These are phyloP conservation scores for Leishmania mexicana DNA, from an alignment of 208 protist species.

Conservation along the genomic window DNA sequence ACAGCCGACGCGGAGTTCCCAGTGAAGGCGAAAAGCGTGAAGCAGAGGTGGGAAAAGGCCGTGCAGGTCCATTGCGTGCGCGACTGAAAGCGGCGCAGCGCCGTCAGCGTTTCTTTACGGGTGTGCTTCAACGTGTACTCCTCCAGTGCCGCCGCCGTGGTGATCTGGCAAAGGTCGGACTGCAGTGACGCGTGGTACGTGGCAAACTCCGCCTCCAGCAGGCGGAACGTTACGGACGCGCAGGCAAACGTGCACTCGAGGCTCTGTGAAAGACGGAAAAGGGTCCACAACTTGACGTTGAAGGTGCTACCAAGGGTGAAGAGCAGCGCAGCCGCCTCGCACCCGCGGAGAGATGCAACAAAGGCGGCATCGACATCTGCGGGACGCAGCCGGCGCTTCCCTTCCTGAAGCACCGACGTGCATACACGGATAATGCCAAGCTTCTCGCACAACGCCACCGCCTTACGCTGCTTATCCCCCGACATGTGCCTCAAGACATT, in stretches of 20 bases:
- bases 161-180: background rate
- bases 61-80: constrained; percentile 34
- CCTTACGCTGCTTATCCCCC: constrained; percentile 35
- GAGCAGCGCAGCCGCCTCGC: constrained; percentile 50
- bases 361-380: background rate
- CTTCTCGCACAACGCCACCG: constrained; percentile 53
- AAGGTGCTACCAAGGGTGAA: constrained; percentile 38
- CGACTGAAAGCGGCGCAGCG: constrained; percentile 21
- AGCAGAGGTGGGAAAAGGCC: constrained; percentile 38
- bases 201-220: constrained; percentile 28
- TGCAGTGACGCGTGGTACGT: constrained; percentile 13
- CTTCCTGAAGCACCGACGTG: constrained; percentile 38
- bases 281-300: constrained; percentile 36
- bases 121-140: constrained; percentile 10
- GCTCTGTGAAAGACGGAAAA: constrained; percentile 46
- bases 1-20: constrained; percentile 25
- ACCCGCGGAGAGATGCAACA: constrained; percentile 25
- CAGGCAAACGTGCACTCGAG: constrained; percentile 28
- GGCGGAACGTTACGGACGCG: constrained; percentile 17
- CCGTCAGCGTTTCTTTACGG: constrained; percentile 29
- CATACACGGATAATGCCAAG: constrained; percentile 49
- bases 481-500: constrained; percentile 60
- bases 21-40: constrained; percentile 33
- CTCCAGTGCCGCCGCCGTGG: background rate
- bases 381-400: constrained; percentile 23